Base-by-base conservation (phyloP, 108 stramenopile species). In the Cyclostephanos tholiformis region DNA sequence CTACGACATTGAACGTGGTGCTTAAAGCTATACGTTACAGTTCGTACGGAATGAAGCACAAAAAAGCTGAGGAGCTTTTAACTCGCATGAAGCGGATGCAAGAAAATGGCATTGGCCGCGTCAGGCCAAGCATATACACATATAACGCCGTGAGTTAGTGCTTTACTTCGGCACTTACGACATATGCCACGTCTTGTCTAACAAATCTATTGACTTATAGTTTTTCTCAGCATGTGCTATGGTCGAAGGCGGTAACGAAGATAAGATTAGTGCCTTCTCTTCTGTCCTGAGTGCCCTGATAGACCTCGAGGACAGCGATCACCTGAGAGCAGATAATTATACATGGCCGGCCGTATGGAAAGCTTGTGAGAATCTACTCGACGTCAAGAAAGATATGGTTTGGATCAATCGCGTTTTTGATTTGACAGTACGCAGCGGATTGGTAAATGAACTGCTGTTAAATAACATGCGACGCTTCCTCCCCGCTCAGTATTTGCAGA, bases 51-150 rank as follows among this genome's bases (percentile, higher is more conserved):
- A 53, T 32, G 36, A 78, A 66, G 44, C 51, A 71, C 46, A n/a
- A 75, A 43, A 72, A 73, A 56, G 84, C 87, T 14, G 85, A 87
- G 58, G 39, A 84, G n/a, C 63, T 86, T 11, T 56, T 91, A 51
- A 61, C 82, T 36, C 68, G 74, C 36, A 85, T 88, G 87, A 71
- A 81, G 64, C 39, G 71, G 63, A 48, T 77, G 78, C 19, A 71
- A 41, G 52, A 67, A 35, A 50, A 44, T 51, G 82, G 69, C 32
- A 38, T 65, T 11, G 57, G 20, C 30, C 14, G 41, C 16, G 62
- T 73, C 32, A 75, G 50, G 36, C 84, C 84, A 46, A 73, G 66
- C 39, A 72, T 77, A 14, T 44, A 25, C 11, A 76, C 84, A 3
- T 84, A 84, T 66, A 84, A 84, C 65, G 55, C 74, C 35, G 72